These are phyloP conservation scores for Aspergillus ustus DNA, from an alignment of 2,329 filamentous ascomycete genomes.

Conservation along the genomic window DNA sequence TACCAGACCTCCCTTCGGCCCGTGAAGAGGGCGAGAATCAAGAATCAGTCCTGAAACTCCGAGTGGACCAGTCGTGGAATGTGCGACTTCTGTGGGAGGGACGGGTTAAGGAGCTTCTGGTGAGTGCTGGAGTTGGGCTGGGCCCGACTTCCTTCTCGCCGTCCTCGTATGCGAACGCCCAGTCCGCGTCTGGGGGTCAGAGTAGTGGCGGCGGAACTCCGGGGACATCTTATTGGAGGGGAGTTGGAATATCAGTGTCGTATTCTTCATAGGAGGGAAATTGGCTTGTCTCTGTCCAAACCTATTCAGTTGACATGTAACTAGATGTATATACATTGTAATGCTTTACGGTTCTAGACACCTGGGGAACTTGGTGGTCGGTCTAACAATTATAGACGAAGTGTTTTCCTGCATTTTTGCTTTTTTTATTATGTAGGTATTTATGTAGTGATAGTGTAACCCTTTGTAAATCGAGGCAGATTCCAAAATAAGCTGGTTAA, in stretches of 20 bases:
- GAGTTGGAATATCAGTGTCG: constrained; percentile 48
- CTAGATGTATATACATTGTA: constrained; percentile 14
- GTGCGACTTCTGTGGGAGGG: constrained; percentile 92
- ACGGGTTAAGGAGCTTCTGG: constrained; percentile 86
- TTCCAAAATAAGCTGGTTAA: background rate
- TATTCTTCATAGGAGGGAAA: constrained; percentile 43
- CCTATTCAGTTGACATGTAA: constrained; percentile 2
- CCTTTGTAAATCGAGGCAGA: constrained; percentile 1
- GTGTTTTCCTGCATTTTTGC: background rate
- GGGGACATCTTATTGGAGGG: constrained; percentile 44
- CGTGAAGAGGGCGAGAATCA: constrained; percentile 64
- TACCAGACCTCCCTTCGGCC: constrained; percentile 19
- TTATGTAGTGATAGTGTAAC: background rate
- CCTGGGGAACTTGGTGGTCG: background rate
- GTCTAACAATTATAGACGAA: background rate
- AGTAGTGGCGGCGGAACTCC: constrained; percentile 33
- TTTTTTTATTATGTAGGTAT: background rate
- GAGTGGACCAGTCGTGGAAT: constrained; percentile 84
- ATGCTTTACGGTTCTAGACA: background rate
- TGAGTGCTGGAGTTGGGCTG: constrained; percentile 85
- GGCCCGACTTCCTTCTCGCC: constrained; percentile 57
- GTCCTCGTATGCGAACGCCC: constrained; percentile 31
- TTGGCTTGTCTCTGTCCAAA: background rate
- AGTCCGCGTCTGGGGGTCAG: constrained; percentile 29
- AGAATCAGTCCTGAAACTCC: constrained; percentile 85